Percentiles rank a stretch among this genome's conserved stretches.
Conservation (phyloP, 352 stramenopile genomes). For the Phytophthora pistaciae region DNA sequence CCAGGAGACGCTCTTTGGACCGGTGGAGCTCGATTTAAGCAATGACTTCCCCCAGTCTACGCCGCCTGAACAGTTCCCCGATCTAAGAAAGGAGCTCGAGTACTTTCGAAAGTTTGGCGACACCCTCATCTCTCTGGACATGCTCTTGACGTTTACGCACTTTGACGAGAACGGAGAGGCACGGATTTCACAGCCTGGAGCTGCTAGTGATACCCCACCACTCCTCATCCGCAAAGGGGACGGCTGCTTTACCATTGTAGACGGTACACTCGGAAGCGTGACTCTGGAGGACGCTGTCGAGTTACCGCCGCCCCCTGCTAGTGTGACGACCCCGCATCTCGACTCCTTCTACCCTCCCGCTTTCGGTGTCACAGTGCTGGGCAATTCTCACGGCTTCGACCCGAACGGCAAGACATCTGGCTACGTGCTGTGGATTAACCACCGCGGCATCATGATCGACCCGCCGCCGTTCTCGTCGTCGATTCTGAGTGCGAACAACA, state of each 20-base stretch:
- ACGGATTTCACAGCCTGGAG: slow-evolving; percentile 66
- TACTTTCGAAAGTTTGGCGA: slow-evolving; percentile 93
- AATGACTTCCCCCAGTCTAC: slow-evolving; percentile 80
- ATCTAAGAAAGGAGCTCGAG: slow-evolving; percentile 86
- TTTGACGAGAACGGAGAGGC: slow-evolving; percentile 77
- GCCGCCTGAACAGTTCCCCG: slow-evolving; percentile 61
- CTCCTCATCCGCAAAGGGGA: slow-evolving; percentile 79
- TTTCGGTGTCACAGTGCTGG: slow-evolving; percentile 96
- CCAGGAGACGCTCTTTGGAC: slow-evolving; percentile 91
- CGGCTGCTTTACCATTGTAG: slow-evolving; percentile 67
- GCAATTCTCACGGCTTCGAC: slow-evolving; percentile 97
- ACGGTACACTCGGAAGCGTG: slow-evolving; percentile 61
- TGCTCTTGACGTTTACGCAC: slow-evolving; percentile 90
- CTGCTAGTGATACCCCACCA: slow-evolving; percentile 32
- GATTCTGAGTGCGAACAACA: slow-evolving; percentile 89
- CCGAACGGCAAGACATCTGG: slow-evolving; percentile 94
- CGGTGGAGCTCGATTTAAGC: slow-evolving; percentile 72
- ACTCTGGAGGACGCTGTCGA: slow-evolving; percentile 67
- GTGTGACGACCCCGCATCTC: slow-evolving; percentile 41
- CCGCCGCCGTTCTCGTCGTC: slow-evolving; percentile 93
- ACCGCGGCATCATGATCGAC: slow-evolving; percentile 97
- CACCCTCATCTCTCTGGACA: slow-evolving; percentile 90
- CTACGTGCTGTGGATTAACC: slow-evolving; percentile 98
- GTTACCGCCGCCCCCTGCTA: slow-evolving; percentile 49
- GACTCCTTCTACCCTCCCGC: slow-evolving; percentile 94